phyloP scores from a whole-genome alignment of 345 rosid species.

The Punica granatum region DNA sequence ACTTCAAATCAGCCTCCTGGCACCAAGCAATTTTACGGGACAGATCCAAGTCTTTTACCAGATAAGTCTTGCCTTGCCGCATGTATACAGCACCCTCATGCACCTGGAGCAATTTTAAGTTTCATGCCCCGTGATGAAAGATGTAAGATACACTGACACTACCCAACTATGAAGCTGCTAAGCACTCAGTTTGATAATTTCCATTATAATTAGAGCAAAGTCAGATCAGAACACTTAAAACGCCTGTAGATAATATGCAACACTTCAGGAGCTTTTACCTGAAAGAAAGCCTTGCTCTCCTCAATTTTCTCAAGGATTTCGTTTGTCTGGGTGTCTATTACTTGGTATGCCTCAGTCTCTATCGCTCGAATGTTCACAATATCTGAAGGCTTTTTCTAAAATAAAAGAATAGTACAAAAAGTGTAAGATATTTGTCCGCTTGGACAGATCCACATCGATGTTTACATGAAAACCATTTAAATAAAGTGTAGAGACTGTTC shows the following conservation, averaged over 20 bases:
- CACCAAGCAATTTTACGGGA: conserved; percentile 69
- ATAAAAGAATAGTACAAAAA: conserved; percentile 12
- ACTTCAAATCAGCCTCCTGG: conserved; percentile 49
- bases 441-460: background rate
- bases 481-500: background rate
- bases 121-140: background rate
- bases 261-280: conserved; percentile 30
- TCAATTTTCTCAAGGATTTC: conserved; percentile 83
- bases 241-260: background rate
- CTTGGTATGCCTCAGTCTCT: conserved; percentile 60
- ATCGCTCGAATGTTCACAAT: conserved; percentile 75
- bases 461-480: background rate
- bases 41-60: conserved; percentile 55
- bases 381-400: conserved; percentile 69
- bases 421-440: background rate
- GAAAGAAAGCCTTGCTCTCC: conserved; percentile 97
- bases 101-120: conserved; percentile 30
- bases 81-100: conserved; percentile 84
- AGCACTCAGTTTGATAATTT: background rate
- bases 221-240: background rate
- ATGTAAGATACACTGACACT: background rate
- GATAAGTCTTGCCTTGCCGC: conserved; percentile 85
- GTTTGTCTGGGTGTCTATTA: conserved; percentile 37
- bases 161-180: background rate
- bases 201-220: background rate